phyloP scores from a whole-genome alignment of 2,329 filamentous ascomycete species.

The Escovopsis weberi region DNA sequence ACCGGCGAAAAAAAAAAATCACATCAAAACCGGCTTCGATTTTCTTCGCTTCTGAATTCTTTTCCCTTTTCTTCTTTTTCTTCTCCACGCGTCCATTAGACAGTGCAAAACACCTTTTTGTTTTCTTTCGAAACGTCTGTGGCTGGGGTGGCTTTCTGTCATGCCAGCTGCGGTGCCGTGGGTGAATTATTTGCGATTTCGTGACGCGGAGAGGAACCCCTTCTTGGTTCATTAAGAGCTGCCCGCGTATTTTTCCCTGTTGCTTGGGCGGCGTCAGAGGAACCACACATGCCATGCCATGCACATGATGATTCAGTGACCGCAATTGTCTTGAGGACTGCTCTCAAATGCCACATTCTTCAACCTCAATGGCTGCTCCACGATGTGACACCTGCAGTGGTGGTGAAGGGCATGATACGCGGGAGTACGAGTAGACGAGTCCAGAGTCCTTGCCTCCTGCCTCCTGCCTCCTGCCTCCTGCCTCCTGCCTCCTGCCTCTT shows the following conservation, averaged over 20 bases:
- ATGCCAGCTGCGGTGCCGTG: constrained; percentile 42
- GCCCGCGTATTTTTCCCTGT: constrained; percentile 32
- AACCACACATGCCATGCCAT: constrained; percentile 19
- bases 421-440: too few relatives aligned
- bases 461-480: too few relatives aligned
- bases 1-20: background rate
- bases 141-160: constrained; percentile 56
- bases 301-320: background rate
- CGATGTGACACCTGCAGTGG: too few relatives aligned
- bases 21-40: too few relatives aligned
- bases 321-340: background rate
- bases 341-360: background rate
- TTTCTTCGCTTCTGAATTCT: background rate
- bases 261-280: constrained; percentile 29
- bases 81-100: constrained; percentile 63
- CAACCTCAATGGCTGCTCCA: too few relatives aligned
- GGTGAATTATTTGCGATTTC: constrained; percentile 50
- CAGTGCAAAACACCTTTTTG: constrained; percentile 64
- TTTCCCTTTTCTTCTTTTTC: constrained; percentile 24
- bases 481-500: too few relatives aligned
- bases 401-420: too few relatives aligned
- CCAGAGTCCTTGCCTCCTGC: too few relatives aligned
- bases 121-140: too few relatives aligned
- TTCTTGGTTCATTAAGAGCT: constrained; percentile 41
- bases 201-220: constrained; percentile 38